Evolutionary conservation across 306 rosid genomes (phyloP).

Genomic region (Hippophae gyantsensis): DNA sequence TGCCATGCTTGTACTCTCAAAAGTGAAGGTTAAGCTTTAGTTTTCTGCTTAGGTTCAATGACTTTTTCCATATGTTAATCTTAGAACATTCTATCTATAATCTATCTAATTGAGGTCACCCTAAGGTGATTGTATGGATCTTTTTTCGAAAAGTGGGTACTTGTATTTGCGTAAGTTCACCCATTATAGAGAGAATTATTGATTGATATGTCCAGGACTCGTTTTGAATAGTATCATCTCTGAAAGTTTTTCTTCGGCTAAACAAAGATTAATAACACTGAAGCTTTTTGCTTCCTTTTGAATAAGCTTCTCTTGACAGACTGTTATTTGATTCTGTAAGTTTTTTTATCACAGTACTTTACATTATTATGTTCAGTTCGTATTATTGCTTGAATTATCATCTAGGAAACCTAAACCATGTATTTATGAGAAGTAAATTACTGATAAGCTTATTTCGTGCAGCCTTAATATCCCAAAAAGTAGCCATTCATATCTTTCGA

Average conservation of each 20-base stretch:
- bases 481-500: neutral
- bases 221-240: no score
- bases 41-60: neutral
- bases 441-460: neutral
- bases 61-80: neutral
- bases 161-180: no score
- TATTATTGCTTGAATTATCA: neutral
- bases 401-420: neutral
- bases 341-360: neutral
- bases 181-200: no score
- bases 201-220: no score
- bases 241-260: no score
- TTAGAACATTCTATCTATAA: neutral
- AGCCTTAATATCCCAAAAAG: neutral
- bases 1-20: constrained; percentile 66
- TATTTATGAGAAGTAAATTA: neutral
- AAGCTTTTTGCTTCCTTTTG: neutral
- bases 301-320: neutral
- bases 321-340: no score
- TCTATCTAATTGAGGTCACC: neutral
- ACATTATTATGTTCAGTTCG: neutral
- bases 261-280: no score
- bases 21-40: constrained; percentile 51
- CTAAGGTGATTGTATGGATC: no score
- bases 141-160: no score